Evolutionary conservation across 768 basidiomycete genomes (phyloP), one percentile per base, ranked within the genome.

Genomic region (Asterophora lycoperdoides): DNA sequence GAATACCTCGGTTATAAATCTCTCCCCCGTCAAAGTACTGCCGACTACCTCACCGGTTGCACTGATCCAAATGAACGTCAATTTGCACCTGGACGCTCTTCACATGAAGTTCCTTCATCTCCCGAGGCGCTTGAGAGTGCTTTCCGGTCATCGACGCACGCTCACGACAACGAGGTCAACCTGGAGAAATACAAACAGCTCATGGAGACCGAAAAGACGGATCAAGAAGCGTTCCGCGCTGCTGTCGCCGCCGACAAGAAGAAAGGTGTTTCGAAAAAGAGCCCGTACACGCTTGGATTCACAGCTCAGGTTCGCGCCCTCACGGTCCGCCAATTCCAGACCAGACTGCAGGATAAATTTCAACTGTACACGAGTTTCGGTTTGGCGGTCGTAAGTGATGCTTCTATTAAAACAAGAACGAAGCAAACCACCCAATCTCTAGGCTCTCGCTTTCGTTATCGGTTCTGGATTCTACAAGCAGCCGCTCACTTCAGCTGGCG

Each of bases 41-140:
- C 90, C 8, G 91, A 93, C 62, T 93, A 88, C 64, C 76, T 93
- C 17, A 89, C 88, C 17, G 85, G 85, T 5, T 86, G 84, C 65
- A 87, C 93, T 2, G 89, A 90, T 59, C 78, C 83, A 0, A 89
- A 92, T 57, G 91, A 95, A 68, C 86, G 92, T 19, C 85, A 83
- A 61, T 85, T 87, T 56, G 78, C 81, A 0, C 68, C 77, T 2
- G 88, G 84, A 5, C 77, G 74, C 18, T 79, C 82, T 8, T 73
- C 70, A 10, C 53, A 55, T 1, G 75, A 83, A 53, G 83, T 83
- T 0, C 89, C 88, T 1, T 79, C 79, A 5, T 77, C 86, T 0
- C 83, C 92, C 0, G 72, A 78, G 41, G 77, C 72, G 28, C 77
- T 94, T 18, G 90, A 87, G 59, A 65, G 66, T 13, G 82, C 83